Conservation (phyloP, 306 rosid genomes). For the Gastrolobium bilobum region DNA sequence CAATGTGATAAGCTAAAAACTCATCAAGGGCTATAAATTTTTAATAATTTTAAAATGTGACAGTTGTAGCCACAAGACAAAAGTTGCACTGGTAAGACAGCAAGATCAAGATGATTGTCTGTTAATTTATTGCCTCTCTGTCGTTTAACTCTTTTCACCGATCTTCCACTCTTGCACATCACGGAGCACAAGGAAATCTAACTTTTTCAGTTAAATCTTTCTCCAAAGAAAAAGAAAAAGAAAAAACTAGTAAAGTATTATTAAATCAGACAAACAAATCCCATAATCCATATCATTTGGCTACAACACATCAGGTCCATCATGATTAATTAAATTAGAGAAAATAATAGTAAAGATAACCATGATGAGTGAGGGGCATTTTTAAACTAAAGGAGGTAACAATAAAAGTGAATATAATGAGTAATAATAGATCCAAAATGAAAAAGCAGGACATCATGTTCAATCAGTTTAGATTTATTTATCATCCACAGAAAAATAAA, state of each 20-base stretch:
- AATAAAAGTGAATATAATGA: slow-evolving; percentile 37
- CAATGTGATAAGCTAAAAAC: slow-evolving; percentile 35
- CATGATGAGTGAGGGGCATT: slow-evolving; percentile 44
- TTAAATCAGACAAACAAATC: slow-evolving; percentile 48
- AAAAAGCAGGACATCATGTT: slow-evolving; percentile 47
- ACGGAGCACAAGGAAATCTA: slow-evolving; percentile 68
- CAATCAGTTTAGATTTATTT: slow-evolving; percentile 43
- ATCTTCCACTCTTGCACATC: slow-evolving; percentile 56
- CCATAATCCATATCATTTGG: slow-evolving; percentile 49
- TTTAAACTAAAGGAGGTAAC: slow-evolving; percentile 36
- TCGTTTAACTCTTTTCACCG: slow-evolving; percentile 50
- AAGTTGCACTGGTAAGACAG: slow-evolving; percentile 57
- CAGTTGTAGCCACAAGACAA: slow-evolving; percentile 53
- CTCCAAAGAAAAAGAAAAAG: slow-evolving; percentile 44
- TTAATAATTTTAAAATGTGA: slow-evolving; percentile 40
- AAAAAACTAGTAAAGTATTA: slow-evolving; percentile 27
- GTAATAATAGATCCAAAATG: slow-evolving; percentile 51
- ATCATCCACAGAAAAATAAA: slow-evolving; percentile 35
- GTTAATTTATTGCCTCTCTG: slow-evolving; percentile 38
- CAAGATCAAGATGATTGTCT: slow-evolving; percentile 65
- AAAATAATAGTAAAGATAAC: slow-evolving; percentile 42
- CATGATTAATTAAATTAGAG: slow-evolving; percentile 28
- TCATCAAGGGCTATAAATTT: slow-evolving; percentile 41
- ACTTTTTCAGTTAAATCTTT: slow-evolving; percentile 53
- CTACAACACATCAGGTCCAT: slow-evolving; percentile 51